Percentiles rank a stretch among this genome's conserved stretches.
phyloP scores from a whole-genome alignment of 163 green algal genomes.

The Scenedesmus sp. region DNA sequence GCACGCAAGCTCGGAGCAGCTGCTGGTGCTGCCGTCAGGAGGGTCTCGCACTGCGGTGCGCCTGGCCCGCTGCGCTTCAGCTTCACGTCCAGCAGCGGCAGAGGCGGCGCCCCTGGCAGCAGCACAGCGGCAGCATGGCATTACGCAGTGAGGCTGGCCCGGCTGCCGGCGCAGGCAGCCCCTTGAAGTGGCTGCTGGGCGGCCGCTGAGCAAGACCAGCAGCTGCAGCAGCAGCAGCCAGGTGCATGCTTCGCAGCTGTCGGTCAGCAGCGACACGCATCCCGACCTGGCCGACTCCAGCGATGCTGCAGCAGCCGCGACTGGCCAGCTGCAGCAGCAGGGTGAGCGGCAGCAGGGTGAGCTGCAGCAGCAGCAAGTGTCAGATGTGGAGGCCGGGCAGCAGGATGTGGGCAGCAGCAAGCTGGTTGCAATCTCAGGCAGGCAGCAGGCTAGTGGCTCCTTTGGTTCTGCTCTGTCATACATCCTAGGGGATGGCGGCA shows the following conservation, averaged over 20 bases:
- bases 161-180: background rate
- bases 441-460: background rate
- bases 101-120: background rate
- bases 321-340: background rate
- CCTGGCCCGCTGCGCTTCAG: background rate
- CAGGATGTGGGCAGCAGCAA: background rate
- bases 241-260: background rate
- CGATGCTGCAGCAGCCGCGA: background rate
- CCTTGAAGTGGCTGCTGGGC: background rate
- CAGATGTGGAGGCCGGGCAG: background rate
- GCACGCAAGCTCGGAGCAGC: constrained; percentile 7
- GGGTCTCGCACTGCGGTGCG: background rate
- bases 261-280: constrained; percentile 7
- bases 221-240: background rate
- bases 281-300: background rate
- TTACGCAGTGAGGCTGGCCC: background rate
- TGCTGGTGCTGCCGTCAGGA: background rate
- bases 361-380: background rate
- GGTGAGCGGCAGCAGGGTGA: background rate
- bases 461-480: background rate
- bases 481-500: background rate
- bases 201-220: background rate
- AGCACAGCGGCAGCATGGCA: constrained; percentile 20
- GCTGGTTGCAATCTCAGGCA: background rate
- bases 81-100: background rate